Evolutionary conservation across 805 yeast genomes (phyloP), one percentile per base, ranked within the genome.

Genomic region (Cyberlindnera nakhonratchasimensis): DNA sequence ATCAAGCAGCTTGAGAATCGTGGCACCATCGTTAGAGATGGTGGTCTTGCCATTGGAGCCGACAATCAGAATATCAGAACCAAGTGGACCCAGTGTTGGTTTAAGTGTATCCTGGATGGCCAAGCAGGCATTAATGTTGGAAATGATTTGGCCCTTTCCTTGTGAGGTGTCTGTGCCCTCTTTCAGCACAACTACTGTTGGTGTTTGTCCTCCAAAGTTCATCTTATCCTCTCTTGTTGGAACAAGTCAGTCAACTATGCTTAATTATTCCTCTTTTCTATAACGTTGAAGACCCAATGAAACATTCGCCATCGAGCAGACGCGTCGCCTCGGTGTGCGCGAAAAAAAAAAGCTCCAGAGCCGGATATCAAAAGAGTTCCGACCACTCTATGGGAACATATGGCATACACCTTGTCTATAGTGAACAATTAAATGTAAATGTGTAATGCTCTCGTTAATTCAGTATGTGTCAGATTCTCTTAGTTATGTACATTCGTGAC

Each of bases 161-260:
- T 93, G 99, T 13, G 96, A 86, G 24, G 95, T 71, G 61, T 93
- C 99, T 5, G 99, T 93, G 39, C 99, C 99, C 66, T 93, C 99
- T 63, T 90, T 91, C 48, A 93, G 79, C 40, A 93, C 98, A 49
- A 93, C 98, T 55, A 91, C 86, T n/a, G 99, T 91, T 34, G 99
- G 99, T 29, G 97, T 85, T 65, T 90, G 96, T 42, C 85, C 86
- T 50, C 91, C 86, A 62, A 87, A 88, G 59, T 83, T 84, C 96
- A 89, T 90, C 32, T 11, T 53, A 19, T 10, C 17, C 8, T 8
- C 29, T 13, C 16, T 26, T 26, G 10, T 10, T 26, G 13, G 10
- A 12, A 23, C 12, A 23, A 23, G 26, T 12, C 13, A 6, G 29
- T 26, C 10, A 26, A 26, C 13, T n/a, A 10, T 6, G 16, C 6